These are phyloP conservation scores for Camellia sinensis DNA, from an alignment of 148 eudicot species.

Conservation along the genomic window DNA sequence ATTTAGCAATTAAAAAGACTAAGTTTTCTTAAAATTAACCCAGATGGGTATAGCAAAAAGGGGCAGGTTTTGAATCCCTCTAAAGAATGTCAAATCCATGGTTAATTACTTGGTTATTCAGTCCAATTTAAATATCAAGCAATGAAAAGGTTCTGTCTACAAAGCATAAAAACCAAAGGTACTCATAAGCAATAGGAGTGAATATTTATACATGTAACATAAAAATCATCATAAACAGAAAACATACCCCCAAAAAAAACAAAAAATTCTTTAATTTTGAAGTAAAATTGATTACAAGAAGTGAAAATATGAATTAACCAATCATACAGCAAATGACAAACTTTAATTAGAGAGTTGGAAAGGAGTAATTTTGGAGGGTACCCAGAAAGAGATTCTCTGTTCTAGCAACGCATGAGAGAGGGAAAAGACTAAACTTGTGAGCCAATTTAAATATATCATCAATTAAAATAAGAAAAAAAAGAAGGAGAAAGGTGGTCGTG, in stretches of 20 bases:
- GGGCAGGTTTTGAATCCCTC: conserved; percentile 60
- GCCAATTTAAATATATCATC: too few relatives aligned
- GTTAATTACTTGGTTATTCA: conserved; percentile 1
- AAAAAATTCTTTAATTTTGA: not conserved
- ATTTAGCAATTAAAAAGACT: conserved; percentile 38
- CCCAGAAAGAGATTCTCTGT: too few relatives aligned
- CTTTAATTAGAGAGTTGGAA: too few relatives aligned
- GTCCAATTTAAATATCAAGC: conserved; percentile 33
- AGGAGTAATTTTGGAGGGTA: too few relatives aligned
- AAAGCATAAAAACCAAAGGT: conserved; percentile 7
- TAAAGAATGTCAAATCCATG: conserved; percentile 73
- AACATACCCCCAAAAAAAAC: not conserved
- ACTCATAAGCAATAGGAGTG: not conserved
- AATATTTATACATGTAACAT: not conserved
- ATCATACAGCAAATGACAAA: too few relatives aligned
- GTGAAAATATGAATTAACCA: too few relatives aligned
- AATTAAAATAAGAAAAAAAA: too few relatives aligned
- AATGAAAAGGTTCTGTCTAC: conserved; percentile 19
- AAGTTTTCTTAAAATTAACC: conserved; percentile 38
- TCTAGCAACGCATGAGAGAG: too few relatives aligned
- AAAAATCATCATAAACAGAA: not conserved
- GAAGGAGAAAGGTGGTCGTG: conserved; percentile 59
- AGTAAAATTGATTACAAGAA: not conserved
- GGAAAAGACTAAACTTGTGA: too few relatives aligned
- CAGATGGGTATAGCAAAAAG: conserved; percentile 48